phyloP scores from a whole-genome alignment of 345 rosid species.

The Syzygium oleosum region DNA sequence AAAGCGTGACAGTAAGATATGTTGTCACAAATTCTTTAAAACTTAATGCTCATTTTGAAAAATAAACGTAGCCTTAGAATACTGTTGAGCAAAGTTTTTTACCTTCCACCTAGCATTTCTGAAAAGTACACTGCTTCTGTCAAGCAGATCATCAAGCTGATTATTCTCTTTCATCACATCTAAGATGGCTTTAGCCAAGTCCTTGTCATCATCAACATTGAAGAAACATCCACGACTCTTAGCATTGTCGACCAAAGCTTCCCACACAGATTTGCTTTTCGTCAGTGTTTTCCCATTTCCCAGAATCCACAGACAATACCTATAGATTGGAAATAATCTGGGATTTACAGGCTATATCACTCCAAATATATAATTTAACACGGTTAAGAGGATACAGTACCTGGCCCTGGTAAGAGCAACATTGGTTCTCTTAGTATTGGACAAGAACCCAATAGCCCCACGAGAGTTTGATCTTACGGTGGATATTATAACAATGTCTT shows the following conservation, averaged over 20 bases:
- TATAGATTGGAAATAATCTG: background rate
- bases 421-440: constrained; percentile 16
- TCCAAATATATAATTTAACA: background rate
- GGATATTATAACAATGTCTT: constrained; percentile 29
- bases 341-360: background rate
- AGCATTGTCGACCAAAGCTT: constrained; percentile 26
- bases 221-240: constrained; percentile 36
- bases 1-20: background rate
- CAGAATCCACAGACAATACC: constrained; percentile 54
- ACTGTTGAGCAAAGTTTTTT: background rate
- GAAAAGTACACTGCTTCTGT: constrained; percentile 18
- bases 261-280: constrained; percentile 32
- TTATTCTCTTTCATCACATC: constrained; percentile 27
- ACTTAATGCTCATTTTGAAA: background rate
- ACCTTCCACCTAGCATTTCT: constrained; percentile 44
- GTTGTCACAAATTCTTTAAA: background rate
- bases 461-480: constrained; percentile 27
- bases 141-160: constrained; percentile 33
- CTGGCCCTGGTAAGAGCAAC: constrained; percentile 43
- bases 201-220: constrained; percentile 24
- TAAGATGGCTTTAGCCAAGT: constrained; percentile 20
- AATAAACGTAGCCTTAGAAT: background rate
- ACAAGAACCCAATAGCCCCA: constrained; percentile 22
- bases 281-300: constrained; percentile 34
- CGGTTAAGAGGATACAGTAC: constrained; percentile 2